Evolutionary conservation across 495 filamentous ascomycete genomes (phyloP).

Genomic region (Hyaloscypha bicolor): DNA sequence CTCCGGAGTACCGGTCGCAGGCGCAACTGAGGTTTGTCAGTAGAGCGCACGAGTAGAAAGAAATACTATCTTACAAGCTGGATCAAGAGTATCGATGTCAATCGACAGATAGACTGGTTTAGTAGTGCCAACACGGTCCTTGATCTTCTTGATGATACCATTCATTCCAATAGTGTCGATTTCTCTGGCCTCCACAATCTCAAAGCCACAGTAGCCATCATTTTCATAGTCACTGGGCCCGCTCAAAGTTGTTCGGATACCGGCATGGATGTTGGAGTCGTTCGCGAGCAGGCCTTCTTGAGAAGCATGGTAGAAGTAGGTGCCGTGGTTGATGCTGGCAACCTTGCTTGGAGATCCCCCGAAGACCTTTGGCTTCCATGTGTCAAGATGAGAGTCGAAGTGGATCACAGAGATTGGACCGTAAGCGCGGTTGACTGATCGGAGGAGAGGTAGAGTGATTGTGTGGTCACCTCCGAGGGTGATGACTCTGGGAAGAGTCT

Average conservation of each 20-base stretch:
- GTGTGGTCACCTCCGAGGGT: conserved; percentile 71
- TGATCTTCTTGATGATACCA: conserved; percentile 75
- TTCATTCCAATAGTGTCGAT: conserved; percentile 73
- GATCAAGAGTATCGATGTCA: conserved; percentile 79
- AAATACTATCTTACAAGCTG: conserved; percentile 57
- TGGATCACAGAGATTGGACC: conserved; percentile 68
- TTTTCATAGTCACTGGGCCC: conserved; percentile 76
- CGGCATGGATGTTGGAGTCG: conserved; percentile 79
- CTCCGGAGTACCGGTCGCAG: conserved; percentile 76
- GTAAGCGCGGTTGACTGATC: conserved; percentile 67
- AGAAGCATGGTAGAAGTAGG: conserved; percentile 75
- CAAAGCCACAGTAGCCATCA: conserved; percentile 77
- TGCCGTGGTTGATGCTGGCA: conserved; percentile 75
- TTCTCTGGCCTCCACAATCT: conserved; percentile 75
- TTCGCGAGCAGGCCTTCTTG: conserved; percentile 73
- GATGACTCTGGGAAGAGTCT: conserved; percentile 60
- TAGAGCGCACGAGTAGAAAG: not conserved
- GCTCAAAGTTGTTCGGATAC: conserved; percentile 75
- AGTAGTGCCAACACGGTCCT: conserved; percentile 62
- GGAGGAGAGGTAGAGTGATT: conserved; percentile 60
- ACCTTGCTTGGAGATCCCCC: conserved; percentile 63
- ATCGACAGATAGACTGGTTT: conserved; percentile 76
- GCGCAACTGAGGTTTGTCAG: conserved; percentile 54
- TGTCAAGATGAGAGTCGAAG: conserved; percentile 66
- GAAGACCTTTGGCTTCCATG: conserved; percentile 64